phyloP scores from a whole-genome alignment of 768 basidiomycete genomes.

The Lactarius trivialis region DNA sequence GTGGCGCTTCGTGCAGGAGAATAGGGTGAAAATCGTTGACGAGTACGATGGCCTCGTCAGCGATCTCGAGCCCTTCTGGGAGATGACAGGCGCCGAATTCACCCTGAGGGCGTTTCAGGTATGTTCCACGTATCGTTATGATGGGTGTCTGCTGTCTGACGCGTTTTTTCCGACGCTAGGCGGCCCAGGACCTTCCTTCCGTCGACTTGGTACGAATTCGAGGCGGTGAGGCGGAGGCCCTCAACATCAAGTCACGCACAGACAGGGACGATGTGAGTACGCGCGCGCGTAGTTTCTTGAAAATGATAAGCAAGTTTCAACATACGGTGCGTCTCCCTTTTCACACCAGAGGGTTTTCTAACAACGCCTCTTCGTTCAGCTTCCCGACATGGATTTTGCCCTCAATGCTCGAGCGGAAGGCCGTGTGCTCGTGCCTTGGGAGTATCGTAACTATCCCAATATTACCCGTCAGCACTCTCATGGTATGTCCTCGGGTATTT shows the following conservation, averaged over 20 bases:
- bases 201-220: conserved; percentile 82
- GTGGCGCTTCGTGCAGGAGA: conserved; percentile 72
- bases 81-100: conserved; percentile 63
- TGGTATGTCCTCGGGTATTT: conserved; percentile 26
- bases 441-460: conserved; percentile 69
- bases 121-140: conserved; percentile 20
- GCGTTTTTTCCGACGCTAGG: background rate
- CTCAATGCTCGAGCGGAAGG: conserved; percentile 94
- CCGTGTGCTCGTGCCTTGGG: conserved; percentile 90
- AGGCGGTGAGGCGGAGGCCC: conserved; percentile 51
- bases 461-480: conserved; percentile 41
- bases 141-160: background rate
- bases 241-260: conserved; percentile 51
- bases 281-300: conserved; percentile 68
- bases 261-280: conserved; percentile 66
- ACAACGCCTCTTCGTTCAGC: conserved; percentile 34
- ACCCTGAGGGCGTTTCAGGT: conserved; percentile 58
- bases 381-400: conserved; percentile 93
- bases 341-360: background rate
- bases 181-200: conserved; percentile 75
- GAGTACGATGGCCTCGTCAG: conserved; percentile 79
- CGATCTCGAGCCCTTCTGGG: conserved; percentile 85
- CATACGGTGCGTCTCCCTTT: conserved; percentile 40
- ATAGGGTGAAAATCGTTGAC: conserved; percentile 75
- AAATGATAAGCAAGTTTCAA: conserved; percentile 68